Evolutionary conservation across 345 rosid species (phyloP), one percentile per base, ranked within the genome.

Genomic region (Fremontodendron californicum): DNA sequence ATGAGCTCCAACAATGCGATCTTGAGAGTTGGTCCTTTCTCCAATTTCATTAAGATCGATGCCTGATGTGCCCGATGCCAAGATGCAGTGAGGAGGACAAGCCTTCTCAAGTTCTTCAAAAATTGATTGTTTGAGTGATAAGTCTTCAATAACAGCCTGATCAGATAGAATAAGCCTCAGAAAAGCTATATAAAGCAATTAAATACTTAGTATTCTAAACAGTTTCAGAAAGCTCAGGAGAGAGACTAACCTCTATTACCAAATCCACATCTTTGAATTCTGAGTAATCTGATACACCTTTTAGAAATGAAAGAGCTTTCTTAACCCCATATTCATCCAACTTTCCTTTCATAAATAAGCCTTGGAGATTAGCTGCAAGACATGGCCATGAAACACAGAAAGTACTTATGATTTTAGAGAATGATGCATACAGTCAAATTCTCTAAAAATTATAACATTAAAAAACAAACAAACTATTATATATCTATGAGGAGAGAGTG

Each of bases 121-220:
- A 68, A 93, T 90, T 19, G 82, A 86, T 91, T 94, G 99, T 84
- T 93, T 94, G 85, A 94, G 63, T 61, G 95, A 82, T 75, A 91
- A 63, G 68, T 82, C 89, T 80, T 93, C 99, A 84, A 90, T 87
- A 66, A 91, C 98, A 71, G 99, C 98, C 99, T 94, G 92, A 39
- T 39, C 40, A 15, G 19, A 61, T 39, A 27, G 9, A 29, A 7
- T 29, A 8, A 29, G 40, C 9, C n/a, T 61, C 39, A 60, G 39
- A 60, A 60, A 29, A 27, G 13, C 7, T 2, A 54, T 1, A 29
- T 60, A 31, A 15, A 57, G 9, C 31, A 23, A 57, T 5, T 8
- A 21, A 21, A 54, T 12, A n/a, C 12, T 18, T 16, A 1, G 10
- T n/a, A 2, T 1, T 5, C 25, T 52, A n/a, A 52, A n/a, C 64